phyloP scores from a whole-genome alignment of 1,284 basidiomycete genomes.

The Wolfiporia cocos region DNA sequence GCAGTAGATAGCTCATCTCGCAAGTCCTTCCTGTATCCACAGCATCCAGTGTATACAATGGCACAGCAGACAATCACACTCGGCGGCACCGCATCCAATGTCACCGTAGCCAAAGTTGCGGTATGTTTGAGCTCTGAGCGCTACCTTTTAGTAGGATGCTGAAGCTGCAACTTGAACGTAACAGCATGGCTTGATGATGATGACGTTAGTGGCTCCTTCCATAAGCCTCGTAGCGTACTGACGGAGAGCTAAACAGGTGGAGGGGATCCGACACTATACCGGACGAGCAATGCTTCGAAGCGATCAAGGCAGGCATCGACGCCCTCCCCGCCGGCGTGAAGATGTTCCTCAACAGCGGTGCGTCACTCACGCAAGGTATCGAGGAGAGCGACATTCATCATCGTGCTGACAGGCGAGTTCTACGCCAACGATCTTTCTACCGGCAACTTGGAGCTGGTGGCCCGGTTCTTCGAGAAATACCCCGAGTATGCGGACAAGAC shows the following conservation, averaged over 20 bases:
- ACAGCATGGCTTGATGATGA: conserved; percentile 47
- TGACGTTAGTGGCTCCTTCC: conserved; percentile 28
- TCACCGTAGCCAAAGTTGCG: conserved; percentile 30
- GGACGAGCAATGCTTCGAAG: conserved; percentile 49
- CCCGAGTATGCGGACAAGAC: conserved; percentile 48
- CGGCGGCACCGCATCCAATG: conserved; percentile 26
- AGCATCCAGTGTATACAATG: not conserved
- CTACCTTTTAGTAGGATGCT: no score
- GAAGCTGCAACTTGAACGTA: no score
- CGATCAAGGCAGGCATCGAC: conserved; percentile 55
- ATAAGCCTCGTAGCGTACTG: conserved; percentile 2
- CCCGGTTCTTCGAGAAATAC: conserved; percentile 41
- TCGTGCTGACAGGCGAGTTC: conserved; percentile 30
- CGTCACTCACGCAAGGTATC: conserved; percentile 7
- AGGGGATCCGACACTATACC: conserved; percentile 33
- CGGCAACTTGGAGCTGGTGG: conserved; percentile 36
- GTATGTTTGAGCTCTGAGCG: conserved; percentile 16
- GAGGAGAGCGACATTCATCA: not conserved
- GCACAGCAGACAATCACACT: conserved; percentile 20
- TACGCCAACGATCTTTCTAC: conserved; percentile 31
- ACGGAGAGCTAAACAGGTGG: conserved; percentile 7
- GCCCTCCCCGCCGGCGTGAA: conserved; percentile 38
- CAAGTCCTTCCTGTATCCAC: not conserved
- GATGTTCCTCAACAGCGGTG: conserved; percentile 40
- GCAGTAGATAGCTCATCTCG: not conserved